Conservation (phyloP, 2,329 filamentous ascomycete species). For the Arthrocladium fulminans region DNA sequence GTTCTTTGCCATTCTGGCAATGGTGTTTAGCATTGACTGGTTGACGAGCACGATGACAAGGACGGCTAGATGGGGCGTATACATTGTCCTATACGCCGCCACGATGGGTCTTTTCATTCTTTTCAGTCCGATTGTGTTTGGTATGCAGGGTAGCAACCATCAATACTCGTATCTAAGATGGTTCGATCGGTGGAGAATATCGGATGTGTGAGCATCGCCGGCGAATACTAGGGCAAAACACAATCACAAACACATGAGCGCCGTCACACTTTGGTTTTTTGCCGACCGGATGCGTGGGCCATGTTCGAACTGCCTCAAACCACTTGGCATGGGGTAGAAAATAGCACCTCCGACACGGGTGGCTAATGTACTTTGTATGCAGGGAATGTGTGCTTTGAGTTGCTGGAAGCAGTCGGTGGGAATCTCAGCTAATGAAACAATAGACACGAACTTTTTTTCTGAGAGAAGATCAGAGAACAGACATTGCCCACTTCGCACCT, state of each 20-base stretch:
- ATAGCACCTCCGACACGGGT: too few relatives aligned
- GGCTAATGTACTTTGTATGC: too few relatives aligned
- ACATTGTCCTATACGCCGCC: slow-evolving; percentile 61
- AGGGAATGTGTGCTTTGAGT: too few relatives aligned
- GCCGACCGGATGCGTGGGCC: too few relatives aligned
- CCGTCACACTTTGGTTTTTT: too few relatives aligned
- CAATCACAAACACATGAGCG: background rate
- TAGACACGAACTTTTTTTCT: too few relatives aligned
- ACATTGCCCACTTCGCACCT: too few relatives aligned
- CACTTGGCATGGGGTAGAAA: too few relatives aligned
- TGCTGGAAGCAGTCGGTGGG: too few relatives aligned
- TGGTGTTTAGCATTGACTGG: slow-evolving; percentile 87
- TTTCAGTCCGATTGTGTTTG: slow-evolving; percentile 92
- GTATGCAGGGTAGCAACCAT: slow-evolving; percentile 77
- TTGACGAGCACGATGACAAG: slow-evolving; percentile 58
- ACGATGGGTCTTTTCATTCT: slow-evolving; percentile 73
- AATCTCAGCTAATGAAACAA: too few relatives aligned
- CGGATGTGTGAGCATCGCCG: slow-evolving; percentile 44
- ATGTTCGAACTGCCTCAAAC: too few relatives aligned
- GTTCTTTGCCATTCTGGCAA: slow-evolving; percentile 87
- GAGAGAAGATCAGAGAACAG: too few relatives aligned
- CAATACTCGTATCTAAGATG: slow-evolving; percentile 91
- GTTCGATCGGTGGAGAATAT: slow-evolving; percentile 79
- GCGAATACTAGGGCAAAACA: background rate
- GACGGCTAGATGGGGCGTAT: slow-evolving; percentile 58